These are phyloP conservation scores for Kluyveromyces dobzhanskii DNA, from an alignment of 805 yeast species.

Conservation along the genomic window DNA sequence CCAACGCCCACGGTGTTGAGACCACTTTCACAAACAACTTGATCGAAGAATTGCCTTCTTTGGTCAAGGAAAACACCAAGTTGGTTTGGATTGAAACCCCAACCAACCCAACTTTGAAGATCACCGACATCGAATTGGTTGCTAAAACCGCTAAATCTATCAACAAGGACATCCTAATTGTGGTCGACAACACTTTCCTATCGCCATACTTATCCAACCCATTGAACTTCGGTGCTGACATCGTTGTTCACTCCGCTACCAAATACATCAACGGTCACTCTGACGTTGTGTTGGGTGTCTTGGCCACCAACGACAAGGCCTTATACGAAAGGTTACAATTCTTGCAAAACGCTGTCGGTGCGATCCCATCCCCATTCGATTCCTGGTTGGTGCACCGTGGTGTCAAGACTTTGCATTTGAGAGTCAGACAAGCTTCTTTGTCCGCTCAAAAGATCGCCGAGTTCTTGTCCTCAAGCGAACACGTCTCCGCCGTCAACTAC, in stretches of 20 bases:
- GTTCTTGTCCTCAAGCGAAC: constrained; percentile 40
- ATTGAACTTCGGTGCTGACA: constrained; percentile 72
- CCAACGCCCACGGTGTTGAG: constrained; percentile 66
- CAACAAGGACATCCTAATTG: constrained; percentile 49
- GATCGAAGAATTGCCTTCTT: constrained; percentile 45
- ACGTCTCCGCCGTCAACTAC: constrained; percentile 65
- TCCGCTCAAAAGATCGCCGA: constrained; percentile 66
- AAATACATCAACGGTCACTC: constrained; percentile 90
- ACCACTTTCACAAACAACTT: constrained; percentile 61
- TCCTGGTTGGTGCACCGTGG: constrained; percentile 92
- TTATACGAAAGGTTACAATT: constrained; percentile 60
- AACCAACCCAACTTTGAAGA: constrained; percentile 75
- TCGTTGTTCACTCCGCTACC: constrained; percentile 83
- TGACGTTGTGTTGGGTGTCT: constrained; percentile 81
- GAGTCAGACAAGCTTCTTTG: constrained; percentile 60
- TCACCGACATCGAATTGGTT: constrained; percentile 66
- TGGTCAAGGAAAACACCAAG: constrained; percentile 54
- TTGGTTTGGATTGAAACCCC: constrained; percentile 87
- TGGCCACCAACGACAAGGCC: constrained; percentile 56
- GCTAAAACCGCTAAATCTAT: constrained; percentile 45
- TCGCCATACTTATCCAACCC: constrained; percentile 87
- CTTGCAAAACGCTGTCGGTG: constrained; percentile 83
- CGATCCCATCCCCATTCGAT: constrained; percentile 85
- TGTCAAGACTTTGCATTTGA: constrained; percentile 74
- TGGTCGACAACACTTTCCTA: constrained; percentile 82